Conservation (phyloP, 139 green algal genomes). For the Picochlorum sp. region DNA sequence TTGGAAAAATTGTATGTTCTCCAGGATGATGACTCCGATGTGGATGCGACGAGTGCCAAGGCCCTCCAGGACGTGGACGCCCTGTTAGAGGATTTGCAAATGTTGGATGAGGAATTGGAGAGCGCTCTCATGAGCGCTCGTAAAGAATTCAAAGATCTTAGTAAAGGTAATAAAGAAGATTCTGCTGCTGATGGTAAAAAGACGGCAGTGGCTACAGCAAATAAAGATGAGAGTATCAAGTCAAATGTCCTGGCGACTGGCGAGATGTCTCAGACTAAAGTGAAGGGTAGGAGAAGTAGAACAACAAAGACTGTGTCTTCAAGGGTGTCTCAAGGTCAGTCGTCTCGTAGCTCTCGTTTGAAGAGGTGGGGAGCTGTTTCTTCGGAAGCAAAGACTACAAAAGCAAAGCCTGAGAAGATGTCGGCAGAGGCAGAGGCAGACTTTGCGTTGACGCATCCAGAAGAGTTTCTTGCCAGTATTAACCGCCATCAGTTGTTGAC, state of each 20-base stretch:
- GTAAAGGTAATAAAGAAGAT: background rate
- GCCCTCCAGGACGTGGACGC: conserved; percentile 11
- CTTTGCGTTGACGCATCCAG: no score
- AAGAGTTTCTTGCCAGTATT: conserved; percentile 9
- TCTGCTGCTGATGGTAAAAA: no score
- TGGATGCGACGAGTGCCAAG: background rate
- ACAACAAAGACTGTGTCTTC: no score
- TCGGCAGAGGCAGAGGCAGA: no score
- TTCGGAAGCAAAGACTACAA: background rate
- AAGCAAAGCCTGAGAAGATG: no score
- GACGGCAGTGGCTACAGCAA: no score
- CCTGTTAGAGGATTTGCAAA: conserved; percentile 9
- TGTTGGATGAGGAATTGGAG: conserved; percentile 10
- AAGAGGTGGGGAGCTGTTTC: background rate
- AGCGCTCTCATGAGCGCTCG: background rate
- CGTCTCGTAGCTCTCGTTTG: background rate
- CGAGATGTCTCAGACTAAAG: no score
- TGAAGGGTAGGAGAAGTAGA: no score
- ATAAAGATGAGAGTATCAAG: no score
- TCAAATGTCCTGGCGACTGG: no score
- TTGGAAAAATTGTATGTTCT: conserved; percentile 7
- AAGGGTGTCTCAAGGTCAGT: background rate
- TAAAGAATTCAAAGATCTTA: conserved; percentile 5
- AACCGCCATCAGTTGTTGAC: conserved; percentile 38
- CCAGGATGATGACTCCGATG: background rate